Evolutionary conservation across 306 rosid genomes (phyloP).

Genomic region (Dryas alaskensis): DNA sequence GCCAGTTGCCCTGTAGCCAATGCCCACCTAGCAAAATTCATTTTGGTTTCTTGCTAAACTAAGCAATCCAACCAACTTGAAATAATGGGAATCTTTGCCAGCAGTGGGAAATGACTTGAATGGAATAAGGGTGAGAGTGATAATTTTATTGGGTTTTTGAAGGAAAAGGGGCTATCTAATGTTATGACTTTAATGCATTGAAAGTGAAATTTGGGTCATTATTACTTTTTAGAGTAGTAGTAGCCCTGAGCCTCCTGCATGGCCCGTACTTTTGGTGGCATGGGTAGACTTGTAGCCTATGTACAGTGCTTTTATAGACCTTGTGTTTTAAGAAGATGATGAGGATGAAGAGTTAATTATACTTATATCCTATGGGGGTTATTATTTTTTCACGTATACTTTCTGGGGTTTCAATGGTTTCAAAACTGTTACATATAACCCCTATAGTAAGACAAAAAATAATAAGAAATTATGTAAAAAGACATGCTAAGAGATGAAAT

Average conservation of each 20-base stretch:
- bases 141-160: not conserved
- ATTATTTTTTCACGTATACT: no score
- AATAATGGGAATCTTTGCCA: constrained; percentile 19
- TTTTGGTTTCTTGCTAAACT: constrained; percentile 10
- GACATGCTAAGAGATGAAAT: no score
- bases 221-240: not conserved
- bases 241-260: not conserved
- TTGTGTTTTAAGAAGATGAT: not conserved
- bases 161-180: not conserved
- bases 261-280: not conserved
- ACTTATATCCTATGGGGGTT: no score
- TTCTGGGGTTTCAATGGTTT: no score
- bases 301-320: not conserved
- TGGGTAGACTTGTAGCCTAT: no score
- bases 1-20: not conserved
- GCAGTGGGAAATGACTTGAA: constrained; percentile 1
- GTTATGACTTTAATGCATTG: constrained; percentile 14
- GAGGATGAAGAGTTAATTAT: no score
- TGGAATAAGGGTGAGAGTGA: constrained; percentile 1
- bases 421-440: no score
- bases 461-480: no score
- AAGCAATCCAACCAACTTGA: constrained; percentile 1
- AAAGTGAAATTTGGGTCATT: not conserved
- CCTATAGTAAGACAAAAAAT: no score
- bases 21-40: not conserved